Evolutionary conservation across 2,329 filamentous ascomycete species (phyloP).

Genomic region (Lachnellula subtilissima): DNA sequence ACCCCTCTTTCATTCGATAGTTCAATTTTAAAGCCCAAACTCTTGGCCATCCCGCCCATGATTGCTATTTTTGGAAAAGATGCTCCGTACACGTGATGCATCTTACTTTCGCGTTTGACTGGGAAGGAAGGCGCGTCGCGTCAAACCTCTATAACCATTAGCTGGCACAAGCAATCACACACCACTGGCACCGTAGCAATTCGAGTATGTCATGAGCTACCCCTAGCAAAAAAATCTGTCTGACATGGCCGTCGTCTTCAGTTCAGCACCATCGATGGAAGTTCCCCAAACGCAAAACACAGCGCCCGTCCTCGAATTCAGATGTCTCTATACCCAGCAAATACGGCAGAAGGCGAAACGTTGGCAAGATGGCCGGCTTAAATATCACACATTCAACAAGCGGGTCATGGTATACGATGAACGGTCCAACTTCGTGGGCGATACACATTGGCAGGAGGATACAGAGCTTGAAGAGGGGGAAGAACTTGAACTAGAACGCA

Average conservation of each 20-base stretch:
- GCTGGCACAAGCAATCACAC: too few species aligned
- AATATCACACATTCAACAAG: slow-evolving; percentile 87
- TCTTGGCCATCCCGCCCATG: not conserved
- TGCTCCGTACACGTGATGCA: not conserved
- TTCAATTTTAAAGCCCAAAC: not conserved
- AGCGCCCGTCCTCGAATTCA: slow-evolving; percentile 76
- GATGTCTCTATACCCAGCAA: slow-evolving; percentile 84
- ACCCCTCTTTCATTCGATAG: too few species aligned
- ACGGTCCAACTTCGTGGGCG: slow-evolving; percentile 73
- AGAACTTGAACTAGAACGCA: slow-evolving; percentile 72
- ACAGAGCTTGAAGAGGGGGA: slow-evolving; percentile 73
- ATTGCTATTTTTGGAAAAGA: not conserved
- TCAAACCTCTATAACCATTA: not conserved
- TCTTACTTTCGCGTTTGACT: not conserved
- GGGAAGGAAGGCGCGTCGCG: slow-evolving; percentile 3
- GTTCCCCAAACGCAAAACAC: slow-evolving; percentile 39
- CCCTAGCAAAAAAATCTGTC: not conserved
- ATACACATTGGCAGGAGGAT: slow-evolving; percentile 72
- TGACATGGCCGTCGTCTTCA: slow-evolving; percentile 6
- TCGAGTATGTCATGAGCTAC: not conserved
- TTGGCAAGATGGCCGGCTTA: slow-evolving; percentile 88
- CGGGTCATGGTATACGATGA: slow-evolving; percentile 88
- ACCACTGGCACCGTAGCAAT: too few species aligned
- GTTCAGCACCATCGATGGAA: slow-evolving; percentile 13
- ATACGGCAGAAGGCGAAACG: slow-evolving; percentile 80